Conservation (phyloP, 1,139 yeast genomes). For the Suhomyces guaymorum region DNA sequence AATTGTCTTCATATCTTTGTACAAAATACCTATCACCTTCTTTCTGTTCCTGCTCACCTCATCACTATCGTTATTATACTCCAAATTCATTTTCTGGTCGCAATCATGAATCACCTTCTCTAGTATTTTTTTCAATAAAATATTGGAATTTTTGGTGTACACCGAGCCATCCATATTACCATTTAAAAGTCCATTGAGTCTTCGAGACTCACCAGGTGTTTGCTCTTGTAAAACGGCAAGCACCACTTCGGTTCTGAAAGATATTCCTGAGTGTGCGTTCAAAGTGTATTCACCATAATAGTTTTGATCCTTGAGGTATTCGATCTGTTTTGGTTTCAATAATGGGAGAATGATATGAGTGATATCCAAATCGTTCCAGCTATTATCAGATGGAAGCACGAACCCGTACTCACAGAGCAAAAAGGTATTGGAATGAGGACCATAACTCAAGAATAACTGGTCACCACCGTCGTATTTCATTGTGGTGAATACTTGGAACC, state of each 20-base stretch:
- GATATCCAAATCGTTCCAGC: constrained; percentile 73
- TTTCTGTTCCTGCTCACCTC: constrained; percentile 16
- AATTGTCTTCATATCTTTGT: constrained; percentile 25
- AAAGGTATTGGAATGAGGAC: constrained; percentile 84
- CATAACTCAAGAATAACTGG: constrained; percentile 76
- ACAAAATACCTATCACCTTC: constrained; percentile 25
- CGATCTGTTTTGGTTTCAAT: constrained; percentile 39
- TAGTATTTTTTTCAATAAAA: constrained; percentile 37
- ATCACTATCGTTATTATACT: constrained; percentile 20
- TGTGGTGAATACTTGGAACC: constrained; percentile 53
- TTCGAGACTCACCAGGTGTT: constrained; percentile 34
- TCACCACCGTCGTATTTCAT: constrained; percentile 41
- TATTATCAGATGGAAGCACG: constrained; percentile 47
- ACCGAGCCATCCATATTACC: constrained; percentile 43
- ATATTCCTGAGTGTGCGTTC: constrained; percentile 48
- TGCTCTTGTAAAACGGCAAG: constrained; percentile 60
- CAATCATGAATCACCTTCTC: constrained; percentile 25
- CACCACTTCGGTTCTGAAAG: constrained; percentile 77
- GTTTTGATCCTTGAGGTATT: constrained; percentile 50
- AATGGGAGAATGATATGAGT: constrained; percentile 40
- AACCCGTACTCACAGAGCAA: constrained; percentile 88
- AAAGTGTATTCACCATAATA: constrained; percentile 78
- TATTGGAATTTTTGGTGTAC: constrained; percentile 33
- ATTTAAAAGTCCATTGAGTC: constrained; percentile 27
- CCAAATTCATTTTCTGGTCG: constrained; percentile 20